Percentiles rank a stretch among this genome's conserved stretches.
phyloP scores from a whole-genome alignment of 257 asterid genomes.

The Cruciata laevipes region DNA sequence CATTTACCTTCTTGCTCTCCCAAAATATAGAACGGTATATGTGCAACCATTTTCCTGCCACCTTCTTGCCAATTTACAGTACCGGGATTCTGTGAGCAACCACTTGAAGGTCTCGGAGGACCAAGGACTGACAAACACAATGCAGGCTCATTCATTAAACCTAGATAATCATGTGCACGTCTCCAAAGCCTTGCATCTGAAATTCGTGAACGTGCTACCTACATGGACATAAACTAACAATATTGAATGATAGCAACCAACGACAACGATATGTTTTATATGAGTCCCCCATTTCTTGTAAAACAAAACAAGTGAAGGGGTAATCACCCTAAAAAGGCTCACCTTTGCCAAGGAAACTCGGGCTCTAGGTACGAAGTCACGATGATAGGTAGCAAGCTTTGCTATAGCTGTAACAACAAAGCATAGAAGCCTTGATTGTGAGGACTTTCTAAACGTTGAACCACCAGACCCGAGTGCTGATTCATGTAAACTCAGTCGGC shows the following conservation, averaged over 20 bases:
- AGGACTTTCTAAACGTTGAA: conserved; percentile 54
- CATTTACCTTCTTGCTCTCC: conserved; percentile 71
- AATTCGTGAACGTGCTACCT: conserved; percentile 86
- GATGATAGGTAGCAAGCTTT: conserved; percentile 79
- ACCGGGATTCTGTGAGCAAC: conserved; percentile 54
- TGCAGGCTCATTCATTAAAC: conserved; percentile 86
- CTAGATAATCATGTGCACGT: conserved; percentile 82
- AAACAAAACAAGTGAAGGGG: background rate
- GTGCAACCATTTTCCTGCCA: conserved; percentile 61
- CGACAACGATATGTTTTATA: background rate
- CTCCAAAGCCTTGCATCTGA: conserved; percentile 76
- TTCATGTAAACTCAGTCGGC: conserved; percentile 77
- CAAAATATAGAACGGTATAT: conserved; percentile 72
- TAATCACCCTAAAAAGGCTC: conserved; percentile 12
- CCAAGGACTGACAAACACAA: conserved; percentile 80
- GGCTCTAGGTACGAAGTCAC: conserved; percentile 75
- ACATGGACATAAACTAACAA: conserved; percentile 13
- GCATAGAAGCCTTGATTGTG: conserved; percentile 86
- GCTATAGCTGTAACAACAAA: conserved; percentile 93
- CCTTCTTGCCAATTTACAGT: conserved; percentile 78
- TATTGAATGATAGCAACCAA: background rate
- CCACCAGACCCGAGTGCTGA: conserved; percentile 59
- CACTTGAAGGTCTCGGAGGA: conserved; percentile 47
- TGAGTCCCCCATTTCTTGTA: background rate
- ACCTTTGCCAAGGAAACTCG: conserved; percentile 93